Evolutionary conservation across 306 rosid species (phyloP), one percentile per base, ranked within the genome.

Genomic region (Citrullus amarus): DNA sequence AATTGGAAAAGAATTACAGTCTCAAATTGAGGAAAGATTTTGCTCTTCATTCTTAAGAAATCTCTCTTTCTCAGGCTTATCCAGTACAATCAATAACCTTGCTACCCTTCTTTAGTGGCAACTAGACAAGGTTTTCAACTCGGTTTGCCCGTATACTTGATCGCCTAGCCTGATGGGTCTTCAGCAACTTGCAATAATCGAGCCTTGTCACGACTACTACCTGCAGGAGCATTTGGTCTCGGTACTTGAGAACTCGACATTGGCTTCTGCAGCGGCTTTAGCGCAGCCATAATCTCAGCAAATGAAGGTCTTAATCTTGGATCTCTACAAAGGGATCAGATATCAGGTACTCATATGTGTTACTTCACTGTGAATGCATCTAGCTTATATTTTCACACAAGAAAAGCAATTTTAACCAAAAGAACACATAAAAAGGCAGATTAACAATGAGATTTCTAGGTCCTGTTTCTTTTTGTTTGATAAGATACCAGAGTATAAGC

Each of bases 251-350:
- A 81, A 79, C 91, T 81, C 7, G 17, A 43, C 22, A 87, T 20
- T 9, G 97, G 88, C 91, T 88, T 95, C 88, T 91, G 99, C 80
- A 95, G 83, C 5, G 93, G 97, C 84, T 88, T 95, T 82, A 92
- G 86, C 55, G 93, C 85, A 7, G 97, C 96, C 96, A 95, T 87
- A 87, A 95, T 92, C 88, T 95, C 97, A 2, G 91, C 85, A 87
- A 95, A 95, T 10, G 99, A 79, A 38, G 99, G 99, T 82, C 99
- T 91, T 86, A 90, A 79, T 81, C 79, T 95, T 58, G 99, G 89
- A 86, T 95, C 97, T 79, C 99, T 95, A 79, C 79, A 79, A 81
- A 86, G 61, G 56, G 56, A 56, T 79, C 43, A 82, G 79, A 53
- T 50, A 17, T 74, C 63, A 74, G 77, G 61, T 50, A 72, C 8